Base-by-base conservation (phyloP, 495 filamentous ascomycete species). In the Penicillium steckii region DNA sequence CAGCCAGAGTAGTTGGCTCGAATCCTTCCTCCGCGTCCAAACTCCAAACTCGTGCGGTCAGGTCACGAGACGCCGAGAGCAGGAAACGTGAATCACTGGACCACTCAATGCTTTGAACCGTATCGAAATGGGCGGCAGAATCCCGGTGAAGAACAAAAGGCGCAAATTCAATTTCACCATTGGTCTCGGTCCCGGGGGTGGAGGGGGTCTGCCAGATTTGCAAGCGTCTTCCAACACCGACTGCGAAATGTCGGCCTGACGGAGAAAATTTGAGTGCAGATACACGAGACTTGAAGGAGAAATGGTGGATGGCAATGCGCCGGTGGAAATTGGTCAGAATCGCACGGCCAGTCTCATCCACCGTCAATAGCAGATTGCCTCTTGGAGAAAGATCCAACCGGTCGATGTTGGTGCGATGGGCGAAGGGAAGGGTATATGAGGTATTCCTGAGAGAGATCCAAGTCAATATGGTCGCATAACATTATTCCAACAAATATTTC, bases 121-220 rank as follows among this genome's bases (percentile, higher is more conserved):
- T 79, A 66, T 97, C 94, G 55, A 91, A 95, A 68, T 98, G 94
- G 1, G 89, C 88, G 27, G 86, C 82, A 55, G 95, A 89, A 35
- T 87, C 85, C 44, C 90, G 83, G 70, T 97, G 90, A 41, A 90
- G 75, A 32, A 95, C 83, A 57, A 98, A 97, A 1, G 94, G 94
- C 8, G 95, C 91, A 70, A 96, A 97, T 56, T 97, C 91, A 52
- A 96, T 75, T 48, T 91, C 91, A 50, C 91, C 94, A 59, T 88
- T 84, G 44, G 79, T 76, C 40, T 82, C 83, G 10, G 84, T 78
- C 47, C 89, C 90, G 6, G 90, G 90, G 2, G 87, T 91, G 17
- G 87, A 89, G 6, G 94, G 95, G 18, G 95, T 95, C 58, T 95
- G 88, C 94, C 94, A 98, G 40, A 96, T 83, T 72, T 98, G 91